Evolutionary conservation across 108 stramenopile species (phyloP).

Genomic region (Cyclotella choctawhatcheeana): DNA sequence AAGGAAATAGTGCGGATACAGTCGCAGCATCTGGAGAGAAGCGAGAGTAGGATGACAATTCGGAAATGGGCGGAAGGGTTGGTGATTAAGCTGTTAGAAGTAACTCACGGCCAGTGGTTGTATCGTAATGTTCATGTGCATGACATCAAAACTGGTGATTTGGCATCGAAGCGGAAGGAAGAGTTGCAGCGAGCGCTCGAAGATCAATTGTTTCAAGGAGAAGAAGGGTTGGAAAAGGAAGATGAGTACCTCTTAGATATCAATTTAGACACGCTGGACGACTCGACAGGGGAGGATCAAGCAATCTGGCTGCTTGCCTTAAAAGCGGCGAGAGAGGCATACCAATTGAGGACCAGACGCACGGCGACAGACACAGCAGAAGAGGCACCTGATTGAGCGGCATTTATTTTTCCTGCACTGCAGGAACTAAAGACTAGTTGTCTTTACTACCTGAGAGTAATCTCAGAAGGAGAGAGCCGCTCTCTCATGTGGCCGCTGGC

Average conservation of each 20-base stretch:
- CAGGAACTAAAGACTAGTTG: slow-evolving; percentile 7
- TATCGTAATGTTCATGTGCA: slow-evolving; percentile 14
- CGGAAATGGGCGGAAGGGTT: not conserved
- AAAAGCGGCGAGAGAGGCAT: not conserved
- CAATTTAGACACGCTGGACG: slow-evolving; percentile 9
- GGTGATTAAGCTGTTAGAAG: slow-evolving; percentile 12
- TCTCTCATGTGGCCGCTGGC: slow-evolving; percentile 5
- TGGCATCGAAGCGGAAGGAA: not conserved
- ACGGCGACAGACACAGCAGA: not conserved
- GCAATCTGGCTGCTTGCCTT: slow-evolving; percentile 16
- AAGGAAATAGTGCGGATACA: not conserved
- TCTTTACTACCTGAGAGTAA: not conserved
- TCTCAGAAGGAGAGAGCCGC: slow-evolving; percentile 2
- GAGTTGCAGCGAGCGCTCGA: slow-evolving; percentile 7
- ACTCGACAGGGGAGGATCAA: slow-evolving; percentile 18
- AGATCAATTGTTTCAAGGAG: not conserved
- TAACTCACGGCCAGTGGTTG: slow-evolving; percentile 19
- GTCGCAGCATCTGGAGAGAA: not conserved
- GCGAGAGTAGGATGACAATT: not conserved
- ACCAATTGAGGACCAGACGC: not conserved
- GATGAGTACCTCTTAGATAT: slow-evolving; percentile 6
- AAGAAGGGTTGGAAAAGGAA: not conserved
- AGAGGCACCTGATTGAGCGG: not conserved
- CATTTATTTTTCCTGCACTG: not conserved
- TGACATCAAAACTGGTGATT: not conserved